A percentile compares a stretch with the other conserved stretches of the same genome.
phyloP scores from a whole-genome alignment of 2,329 filamentous ascomycete species.

The Ophidiomyces ophidiicola region DNA sequence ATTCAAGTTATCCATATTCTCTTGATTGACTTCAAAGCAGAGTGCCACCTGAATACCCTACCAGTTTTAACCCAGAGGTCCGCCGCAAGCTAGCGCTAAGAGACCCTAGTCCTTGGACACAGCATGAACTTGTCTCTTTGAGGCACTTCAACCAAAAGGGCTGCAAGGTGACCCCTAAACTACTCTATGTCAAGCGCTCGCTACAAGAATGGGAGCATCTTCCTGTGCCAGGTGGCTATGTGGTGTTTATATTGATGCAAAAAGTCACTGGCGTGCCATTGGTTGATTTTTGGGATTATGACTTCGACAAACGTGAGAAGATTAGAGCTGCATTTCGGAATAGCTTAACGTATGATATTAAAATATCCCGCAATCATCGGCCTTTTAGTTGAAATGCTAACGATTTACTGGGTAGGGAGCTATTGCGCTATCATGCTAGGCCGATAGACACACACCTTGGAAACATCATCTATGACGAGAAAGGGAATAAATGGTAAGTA shows the following conservation, averaged over 20 bases:
- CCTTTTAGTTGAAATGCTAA: no score
- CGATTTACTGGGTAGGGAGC: not conserved
- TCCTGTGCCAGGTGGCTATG: conserved; percentile 9
- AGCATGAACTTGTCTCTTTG: not conserved
- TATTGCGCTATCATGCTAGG: not conserved
- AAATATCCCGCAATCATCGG: not conserved
- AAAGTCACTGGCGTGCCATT: conserved; percentile 10
- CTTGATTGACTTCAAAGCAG: not conserved
- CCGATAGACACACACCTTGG: not conserved
- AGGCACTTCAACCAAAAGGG: conserved; percentile 2
- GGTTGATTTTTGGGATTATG: conserved; percentile 3
- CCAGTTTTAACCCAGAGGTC: not conserved
- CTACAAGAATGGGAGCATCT: conserved; percentile 1
- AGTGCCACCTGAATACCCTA: not conserved
- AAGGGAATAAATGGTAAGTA: conserved; percentile 3
- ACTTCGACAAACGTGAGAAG: conserved; percentile 4
- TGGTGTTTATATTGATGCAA: conserved; percentile 11
- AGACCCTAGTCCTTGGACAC: not conserved
- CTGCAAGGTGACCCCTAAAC: conserved; percentile 8
- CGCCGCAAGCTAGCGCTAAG: not conserved
- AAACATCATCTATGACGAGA: conserved; percentile 6
- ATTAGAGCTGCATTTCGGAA: conserved; percentile 6
- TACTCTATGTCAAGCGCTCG: not conserved
- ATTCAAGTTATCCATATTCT: no score
- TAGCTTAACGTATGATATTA: conserved; percentile 1